Conservation (phyloP, 495 filamentous ascomycete species). For the Penicillium cosmopolitanum region DNA sequence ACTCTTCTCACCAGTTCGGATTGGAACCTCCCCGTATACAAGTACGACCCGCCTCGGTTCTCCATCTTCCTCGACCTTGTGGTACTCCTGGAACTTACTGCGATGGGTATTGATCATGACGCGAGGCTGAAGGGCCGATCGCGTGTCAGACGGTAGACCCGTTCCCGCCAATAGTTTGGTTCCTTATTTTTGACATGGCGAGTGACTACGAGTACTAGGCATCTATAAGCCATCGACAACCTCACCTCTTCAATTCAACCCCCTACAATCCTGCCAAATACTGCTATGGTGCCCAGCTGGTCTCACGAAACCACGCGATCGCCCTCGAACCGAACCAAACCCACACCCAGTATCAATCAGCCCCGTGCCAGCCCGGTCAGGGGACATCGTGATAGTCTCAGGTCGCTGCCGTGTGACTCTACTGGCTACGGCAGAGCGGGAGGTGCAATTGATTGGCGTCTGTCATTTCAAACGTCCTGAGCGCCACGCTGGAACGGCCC, state of each 20-base stretch:
- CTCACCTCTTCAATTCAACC: not conserved
- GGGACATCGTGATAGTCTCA: not conserved
- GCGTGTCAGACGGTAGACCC: not conserved
- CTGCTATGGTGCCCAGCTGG: not conserved
- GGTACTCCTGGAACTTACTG: not conserved
- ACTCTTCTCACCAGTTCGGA: not conserved
- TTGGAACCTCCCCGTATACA: no score
- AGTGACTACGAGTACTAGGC: no score
- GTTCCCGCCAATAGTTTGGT: no score
- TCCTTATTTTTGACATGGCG: no score
- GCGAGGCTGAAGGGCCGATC: not conserved
- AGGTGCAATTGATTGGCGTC: not conserved
- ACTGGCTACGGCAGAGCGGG: constrained; percentile 5
- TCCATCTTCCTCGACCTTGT: not conserved
- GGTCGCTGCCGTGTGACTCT: constrained; percentile 1
- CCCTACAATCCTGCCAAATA: not conserved
- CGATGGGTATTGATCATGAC: not conserved
- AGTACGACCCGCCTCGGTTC: not conserved
- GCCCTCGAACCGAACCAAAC: not conserved
- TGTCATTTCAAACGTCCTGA: not conserved
- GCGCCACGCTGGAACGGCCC: constrained; percentile 1
- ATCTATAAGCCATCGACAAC: not conserved
- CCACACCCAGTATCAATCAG: not conserved
- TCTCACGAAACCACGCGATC: constrained; percentile 7
- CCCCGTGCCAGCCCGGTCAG: not conserved